Evolutionary conservation across 2,329 filamentous ascomycete species (phyloP).

Genomic region (Cladophialophora yegresii): DNA sequence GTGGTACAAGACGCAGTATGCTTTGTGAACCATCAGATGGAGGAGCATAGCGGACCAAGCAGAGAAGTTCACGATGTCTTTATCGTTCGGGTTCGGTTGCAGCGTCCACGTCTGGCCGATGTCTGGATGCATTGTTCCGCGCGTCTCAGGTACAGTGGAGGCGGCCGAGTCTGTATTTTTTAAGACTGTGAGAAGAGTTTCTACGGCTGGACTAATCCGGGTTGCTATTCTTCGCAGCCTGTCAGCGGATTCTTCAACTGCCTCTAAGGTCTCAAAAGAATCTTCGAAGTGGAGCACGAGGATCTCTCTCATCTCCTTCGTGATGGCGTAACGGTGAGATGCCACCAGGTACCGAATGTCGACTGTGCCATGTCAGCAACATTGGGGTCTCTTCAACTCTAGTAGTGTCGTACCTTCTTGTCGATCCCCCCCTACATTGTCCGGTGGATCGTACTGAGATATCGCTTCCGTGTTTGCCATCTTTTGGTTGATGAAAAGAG

Average conservation of each 20-base stretch:
- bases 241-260: conserved; percentile 19
- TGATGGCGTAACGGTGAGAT: conserved; percentile 29
- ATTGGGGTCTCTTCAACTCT: neutral
- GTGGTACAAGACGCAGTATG: conserved; percentile 35
- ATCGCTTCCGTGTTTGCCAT: conserved; percentile 32
- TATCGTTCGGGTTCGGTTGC: conserved; percentile 20
- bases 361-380: conserved; percentile 4
- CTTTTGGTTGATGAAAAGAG: conserved; percentile 33
- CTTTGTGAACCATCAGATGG: conserved; percentile 36
- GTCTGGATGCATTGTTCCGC: neutral
- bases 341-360: conserved; percentile 34
- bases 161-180: neutral
- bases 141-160: neutral
- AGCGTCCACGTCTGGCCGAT: conserved; percentile 30
- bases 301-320: conserved; percentile 29
- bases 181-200: conserved; percentile 15
- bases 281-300: conserved; percentile 31
- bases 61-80: conserved; percentile 26
- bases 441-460: conserved; percentile 20
- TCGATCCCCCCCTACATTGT: neutral
- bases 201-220: conserved; percentile 7
- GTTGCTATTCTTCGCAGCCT: conserved; percentile 19
- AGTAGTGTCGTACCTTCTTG: conserved; percentile 7
- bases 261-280: conserved; percentile 16
- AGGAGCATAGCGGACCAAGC: conserved; percentile 30